A percentile compares a stretch with the other conserved stretches of the same genome.
Conservation (phyloP, 2,329 filamentous ascomycete genomes). For the Cytospora mali region DNA sequence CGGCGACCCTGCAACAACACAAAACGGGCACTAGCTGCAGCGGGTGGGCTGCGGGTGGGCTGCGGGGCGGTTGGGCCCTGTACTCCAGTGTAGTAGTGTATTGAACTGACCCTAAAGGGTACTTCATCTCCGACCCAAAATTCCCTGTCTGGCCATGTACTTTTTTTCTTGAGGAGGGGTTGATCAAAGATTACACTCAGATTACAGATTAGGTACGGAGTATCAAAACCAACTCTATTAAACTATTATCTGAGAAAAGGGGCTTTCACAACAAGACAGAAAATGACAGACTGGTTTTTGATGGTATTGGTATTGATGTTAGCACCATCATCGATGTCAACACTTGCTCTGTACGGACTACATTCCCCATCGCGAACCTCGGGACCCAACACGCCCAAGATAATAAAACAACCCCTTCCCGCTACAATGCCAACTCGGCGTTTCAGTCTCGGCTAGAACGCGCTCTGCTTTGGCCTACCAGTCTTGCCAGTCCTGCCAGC, state of each 20-base stretch:
- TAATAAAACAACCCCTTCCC: background rate
- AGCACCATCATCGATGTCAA: background rate
- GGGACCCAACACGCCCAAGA: background rate
- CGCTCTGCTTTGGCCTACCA: conserved; percentile 11
- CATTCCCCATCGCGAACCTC: background rate
- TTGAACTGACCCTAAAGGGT: background rate
- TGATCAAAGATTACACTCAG: background rate
- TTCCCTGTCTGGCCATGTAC: background rate
- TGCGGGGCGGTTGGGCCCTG: background rate
- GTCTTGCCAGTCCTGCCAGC: no score
- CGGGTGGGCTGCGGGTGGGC: background rate
- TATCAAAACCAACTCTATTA: background rate
- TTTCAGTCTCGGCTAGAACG: conserved; percentile 4
- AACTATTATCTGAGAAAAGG: background rate
- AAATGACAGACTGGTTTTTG: background rate
- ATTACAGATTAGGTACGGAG: background rate
- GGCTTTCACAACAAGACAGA: background rate
- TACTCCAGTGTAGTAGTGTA: background rate
- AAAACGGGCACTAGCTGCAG: conserved; percentile 1
- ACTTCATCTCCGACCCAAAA: background rate
- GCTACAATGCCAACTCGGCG: background rate
- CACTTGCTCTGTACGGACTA: background rate
- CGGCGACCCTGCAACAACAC: background rate
- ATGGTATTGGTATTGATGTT: no score
- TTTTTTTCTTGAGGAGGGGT: background rate